Percentiles rank a stretch among this genome's conserved stretches.
These are phyloP conservation scores for Stemphylium beticola DNA, from an alignment of 2,329 filamentous ascomycete genomes.

Conservation along the genomic window DNA sequence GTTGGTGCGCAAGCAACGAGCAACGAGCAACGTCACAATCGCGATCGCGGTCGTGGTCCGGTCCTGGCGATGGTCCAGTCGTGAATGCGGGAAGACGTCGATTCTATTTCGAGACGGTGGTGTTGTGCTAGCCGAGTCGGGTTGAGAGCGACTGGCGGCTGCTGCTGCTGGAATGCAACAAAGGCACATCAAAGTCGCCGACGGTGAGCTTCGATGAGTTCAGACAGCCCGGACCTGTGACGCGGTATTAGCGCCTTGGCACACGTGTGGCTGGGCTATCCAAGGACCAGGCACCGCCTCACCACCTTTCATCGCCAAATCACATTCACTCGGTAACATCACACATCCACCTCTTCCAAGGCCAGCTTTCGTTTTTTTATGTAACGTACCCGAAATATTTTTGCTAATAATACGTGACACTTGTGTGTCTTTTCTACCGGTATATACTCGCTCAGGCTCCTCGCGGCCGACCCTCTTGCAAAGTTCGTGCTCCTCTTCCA, in stretches of 20 bases:
- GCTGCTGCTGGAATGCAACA: conserved; percentile 22
- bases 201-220: conserved; percentile 16
- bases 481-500: background rate
- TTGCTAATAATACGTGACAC: conserved; percentile 14
- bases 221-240: conserved; percentile 13
- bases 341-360: background rate
- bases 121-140: conserved; percentile 24
- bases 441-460: background rate
- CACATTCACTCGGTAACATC: background rate
- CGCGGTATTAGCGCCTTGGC: conserved; percentile 23
- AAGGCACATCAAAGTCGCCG: conserved; percentile 25
- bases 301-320: background rate
- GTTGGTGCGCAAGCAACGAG: conserved; percentile 17
- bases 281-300: background rate
- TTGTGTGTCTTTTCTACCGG: conserved; percentile 9
- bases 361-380: background rate
- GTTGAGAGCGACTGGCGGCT: conserved; percentile 26
- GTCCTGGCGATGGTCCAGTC: conserved; percentile 1
- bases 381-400: conserved; percentile 25
- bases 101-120: background rate
- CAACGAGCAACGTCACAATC: conserved; percentile 2
- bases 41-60: background rate
- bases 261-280: conserved; percentile 4
- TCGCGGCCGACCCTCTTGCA: background rate
- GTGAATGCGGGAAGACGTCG: background rate